Base-by-base conservation (phyloP, 495 filamentous ascomycete genomes). In the Tuber calosporum region DNA sequence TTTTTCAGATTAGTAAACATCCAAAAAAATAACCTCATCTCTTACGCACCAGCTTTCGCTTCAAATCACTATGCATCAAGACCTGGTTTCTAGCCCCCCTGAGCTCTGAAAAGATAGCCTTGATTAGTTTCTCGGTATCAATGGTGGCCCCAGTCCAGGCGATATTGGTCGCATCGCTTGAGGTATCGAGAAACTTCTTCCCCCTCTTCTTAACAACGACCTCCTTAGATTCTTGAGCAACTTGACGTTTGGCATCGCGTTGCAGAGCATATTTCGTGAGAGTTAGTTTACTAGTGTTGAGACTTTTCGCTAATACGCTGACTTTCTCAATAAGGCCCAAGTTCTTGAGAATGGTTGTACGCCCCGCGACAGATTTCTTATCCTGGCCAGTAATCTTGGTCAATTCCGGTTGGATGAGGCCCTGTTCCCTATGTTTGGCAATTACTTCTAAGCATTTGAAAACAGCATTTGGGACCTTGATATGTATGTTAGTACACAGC, bases 321-420 rank as follows among this genome's bases (percentile, higher is more conserved):
- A 88, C 87, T 82, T 97, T 97, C 48, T 89, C 89, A 67, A 97
- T 93, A 81, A 97, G 96, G 13, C 94, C 94, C 79, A 90, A 91
- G 72, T 85, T 84, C 34, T 87, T 87, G 30, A 97, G 86, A 1
- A 85, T 83, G 75, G 93, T 90, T 1, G 94, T 97, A 58, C 94
- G 86, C 69, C 88, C 88, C 19, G 94, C 93, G 8, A 97, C 87
- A 2, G 94, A 97, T 66, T 93, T 87, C 80, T 96, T 96, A 82
- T 97, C 93, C 83, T 97, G 94, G 30, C 90, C 89, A 74, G 91
- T 93, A 13, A 91, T 80, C 41, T 84, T 86, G 34, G 89, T 87
- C n/a, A 97, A 84, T 30, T 94, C 89, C 11, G 90, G 88, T 82
- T 97, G 94, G 1, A 90, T 83, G 53, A 97, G 91, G 20, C 94